Evolutionary conservation across 1,284 basidiomycete genomes (phyloP).

Genomic region (Phellopilus nigrolimitatus): DNA sequence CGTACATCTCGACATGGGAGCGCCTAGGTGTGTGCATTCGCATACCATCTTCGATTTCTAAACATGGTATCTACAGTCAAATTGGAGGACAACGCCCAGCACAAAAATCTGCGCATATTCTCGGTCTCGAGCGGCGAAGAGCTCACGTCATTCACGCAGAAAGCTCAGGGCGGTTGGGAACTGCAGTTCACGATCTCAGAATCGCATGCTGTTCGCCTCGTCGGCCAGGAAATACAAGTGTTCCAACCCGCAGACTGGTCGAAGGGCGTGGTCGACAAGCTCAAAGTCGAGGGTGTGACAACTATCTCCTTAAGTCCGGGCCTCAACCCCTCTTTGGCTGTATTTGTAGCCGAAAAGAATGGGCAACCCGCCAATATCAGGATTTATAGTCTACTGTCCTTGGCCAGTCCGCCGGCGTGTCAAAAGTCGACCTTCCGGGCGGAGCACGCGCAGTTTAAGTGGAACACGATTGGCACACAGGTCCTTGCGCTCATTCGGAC

Average conservation of each 20-base stretch:
- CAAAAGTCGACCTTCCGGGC: slow-evolving; percentile 96
- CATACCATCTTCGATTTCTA: slow-evolving; percentile 5
- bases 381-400: slow-evolving; percentile 73
- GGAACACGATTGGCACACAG: slow-evolving; percentile 90
- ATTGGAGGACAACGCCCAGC: slow-evolving; percentile 75
- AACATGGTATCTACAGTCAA: slow-evolving; percentile 44
- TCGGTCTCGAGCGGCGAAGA: slow-evolving; percentile 78
- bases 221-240: slow-evolving; percentile 83
- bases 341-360: slow-evolving; percentile 95
- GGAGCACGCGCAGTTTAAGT: slow-evolving; percentile 91
- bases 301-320: slow-evolving; percentile 77
- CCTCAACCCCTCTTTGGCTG: slow-evolving; percentile 77
- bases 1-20: slow-evolving; percentile 93
- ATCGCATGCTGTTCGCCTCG: slow-evolving; percentile 81
- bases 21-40: slow-evolving; percentile 54
- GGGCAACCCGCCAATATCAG: slow-evolving; percentile 90
- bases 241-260: slow-evolving; percentile 78
- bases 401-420: slow-evolving; percentile 58
- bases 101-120: slow-evolving; percentile 88
- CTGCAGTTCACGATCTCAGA: slow-evolving; percentile 92
- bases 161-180: slow-evolving; percentile 80
- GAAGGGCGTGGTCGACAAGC: slow-evolving; percentile 75
- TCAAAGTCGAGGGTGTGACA: slow-evolving; percentile 78
- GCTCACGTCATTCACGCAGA: slow-evolving; percentile 79
- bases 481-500: slow-evolving; percentile 90